Percentiles rank a stretch among this genome's conserved stretches.
phyloP scores from a whole-genome alignment of 768 basidiomycete genomes.

The Sarcodon aspratus region DNA sequence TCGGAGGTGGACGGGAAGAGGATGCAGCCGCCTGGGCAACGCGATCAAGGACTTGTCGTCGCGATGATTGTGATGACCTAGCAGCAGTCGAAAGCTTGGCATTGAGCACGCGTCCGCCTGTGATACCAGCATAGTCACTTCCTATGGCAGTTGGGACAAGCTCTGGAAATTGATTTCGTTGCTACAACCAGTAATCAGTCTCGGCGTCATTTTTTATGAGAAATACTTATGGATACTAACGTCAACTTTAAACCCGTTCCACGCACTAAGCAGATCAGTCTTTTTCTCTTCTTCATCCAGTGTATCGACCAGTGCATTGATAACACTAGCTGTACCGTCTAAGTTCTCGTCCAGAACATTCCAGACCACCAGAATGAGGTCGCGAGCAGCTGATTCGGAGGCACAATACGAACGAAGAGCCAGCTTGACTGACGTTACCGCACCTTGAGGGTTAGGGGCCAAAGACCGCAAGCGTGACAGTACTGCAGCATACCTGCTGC shows the following conservation, averaged over 20 bases:
- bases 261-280: conserved; percentile 55
- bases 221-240: conserved; percentile 24
- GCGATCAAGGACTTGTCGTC: conserved; percentile 73
- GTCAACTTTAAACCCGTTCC: conserved; percentile 82
- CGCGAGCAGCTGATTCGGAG: conserved; percentile 70
- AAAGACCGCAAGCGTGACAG: conserved; percentile 49
- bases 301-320: conserved; percentile 65
- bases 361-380: conserved; percentile 85
- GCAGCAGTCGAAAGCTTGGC: conserved; percentile 66
- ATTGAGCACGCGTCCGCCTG: conserved; percentile 74
- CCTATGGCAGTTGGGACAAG: conserved; percentile 47
- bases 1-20: not conserved
- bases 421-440: conserved; percentile 53
- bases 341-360: conserved; percentile 55
- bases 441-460: conserved; percentile 44
- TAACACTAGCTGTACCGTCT: conserved; percentile 65
- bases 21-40: conserved; percentile 66
- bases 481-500: conserved; percentile 58
- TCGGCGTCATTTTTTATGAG: not conserved
- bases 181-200: conserved; percentile 27
- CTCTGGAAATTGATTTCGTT: conserved; percentile 80
- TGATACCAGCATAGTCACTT: conserved; percentile 65
- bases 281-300: conserved; percentile 83
- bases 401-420: conserved; percentile 70
- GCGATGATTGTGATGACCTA: conserved; percentile 41